These are phyloP conservation scores for Inga oerstediana DNA, from an alignment of 306 rosid species.

Conservation along the genomic window DNA sequence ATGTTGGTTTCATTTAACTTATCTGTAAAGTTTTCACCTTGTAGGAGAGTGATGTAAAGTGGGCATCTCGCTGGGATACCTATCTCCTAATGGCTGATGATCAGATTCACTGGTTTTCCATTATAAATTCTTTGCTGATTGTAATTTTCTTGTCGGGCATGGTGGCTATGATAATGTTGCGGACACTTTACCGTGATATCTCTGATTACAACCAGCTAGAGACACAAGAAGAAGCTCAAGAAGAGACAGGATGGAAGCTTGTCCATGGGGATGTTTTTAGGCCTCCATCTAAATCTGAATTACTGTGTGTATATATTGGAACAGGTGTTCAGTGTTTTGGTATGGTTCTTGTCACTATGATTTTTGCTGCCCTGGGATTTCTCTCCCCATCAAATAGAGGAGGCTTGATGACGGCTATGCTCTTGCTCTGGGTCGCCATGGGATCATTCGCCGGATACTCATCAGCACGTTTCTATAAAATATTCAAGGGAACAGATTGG, in stretches of 20 bases:
- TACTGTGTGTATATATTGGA: neutral
- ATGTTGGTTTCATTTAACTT: neutral
- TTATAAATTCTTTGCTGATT: conserved; percentile 84
- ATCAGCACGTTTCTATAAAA: conserved; percentile 64
- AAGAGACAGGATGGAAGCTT: conserved; percentile 94
- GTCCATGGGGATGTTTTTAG: conserved; percentile 48
- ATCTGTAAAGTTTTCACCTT: conserved; percentile 9
- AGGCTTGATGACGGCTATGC: neutral
- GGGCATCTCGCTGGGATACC: conserved; percentile 99
- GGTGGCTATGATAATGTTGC: conserved; percentile 98
- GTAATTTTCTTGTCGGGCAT: conserved; percentile 91
- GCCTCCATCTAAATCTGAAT: conserved; percentile 4
- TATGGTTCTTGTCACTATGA: neutral
- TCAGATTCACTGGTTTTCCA: conserved; percentile 97
- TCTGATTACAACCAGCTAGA: conserved; percentile 90
- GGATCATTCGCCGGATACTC: conserved; percentile 80
- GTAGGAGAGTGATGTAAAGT: conserved; percentile 88
- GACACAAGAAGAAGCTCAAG: conserved; percentile 93
- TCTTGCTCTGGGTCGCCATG: conserved; percentile 72
- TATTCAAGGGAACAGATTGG: conserved; percentile 89
- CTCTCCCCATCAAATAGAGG: neutral
- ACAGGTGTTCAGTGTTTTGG: conserved; percentile 8
- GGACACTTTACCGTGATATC: conserved; percentile 95
- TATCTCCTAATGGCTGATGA: conserved; percentile 97
- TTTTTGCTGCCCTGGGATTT: neutral